A percentile compares a stretch with the other conserved stretches of the same genome.
Conservation (phyloP, 2,329 filamentous ascomycete genomes). For the Botryosphaeria dothidea region DNA sequence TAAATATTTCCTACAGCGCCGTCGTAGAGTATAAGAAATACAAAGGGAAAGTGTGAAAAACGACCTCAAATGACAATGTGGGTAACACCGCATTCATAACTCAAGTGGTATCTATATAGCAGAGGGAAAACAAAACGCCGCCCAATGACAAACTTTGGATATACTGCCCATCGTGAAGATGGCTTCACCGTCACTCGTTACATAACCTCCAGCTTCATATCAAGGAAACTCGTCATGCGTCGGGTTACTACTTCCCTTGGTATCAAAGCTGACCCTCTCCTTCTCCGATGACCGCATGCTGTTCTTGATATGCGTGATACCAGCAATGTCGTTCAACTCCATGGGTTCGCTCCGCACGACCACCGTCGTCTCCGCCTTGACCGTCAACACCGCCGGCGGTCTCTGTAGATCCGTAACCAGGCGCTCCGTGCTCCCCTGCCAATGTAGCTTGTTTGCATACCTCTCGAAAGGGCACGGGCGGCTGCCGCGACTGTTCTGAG, state of each 20-base stretch:
- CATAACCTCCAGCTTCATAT: background rate
- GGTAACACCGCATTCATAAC: background rate
- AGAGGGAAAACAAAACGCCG: background rate
- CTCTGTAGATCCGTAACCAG: background rate
- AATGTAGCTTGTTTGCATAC: background rate
- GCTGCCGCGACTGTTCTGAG: slow-evolving; percentile 13
- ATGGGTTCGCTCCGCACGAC: slow-evolving; percentile 28
- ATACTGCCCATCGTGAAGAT: too few species aligned
- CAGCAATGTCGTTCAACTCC: background rate
- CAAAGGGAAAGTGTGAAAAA: background rate
- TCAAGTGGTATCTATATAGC: background rate
- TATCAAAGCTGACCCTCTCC: slow-evolving; percentile 1
- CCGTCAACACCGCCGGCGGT: slow-evolving; percentile 20
- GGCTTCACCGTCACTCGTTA: background rate
- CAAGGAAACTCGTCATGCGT: background rate
- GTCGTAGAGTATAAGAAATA: background rate
- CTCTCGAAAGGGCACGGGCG: slow-evolving; percentile 28
- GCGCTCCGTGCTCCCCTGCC: slow-evolving; percentile 4
- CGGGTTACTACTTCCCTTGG: background rate
- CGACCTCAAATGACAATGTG: background rate
- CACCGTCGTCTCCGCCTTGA: slow-evolving; percentile 47
- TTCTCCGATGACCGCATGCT: background rate
- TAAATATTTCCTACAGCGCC: too few species aligned
- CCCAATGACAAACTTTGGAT: background rate
- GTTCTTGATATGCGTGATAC: background rate